Evolutionary conservation across 345 rosid genomes (phyloP).

Genomic region (Sonneratia alba): DNA sequence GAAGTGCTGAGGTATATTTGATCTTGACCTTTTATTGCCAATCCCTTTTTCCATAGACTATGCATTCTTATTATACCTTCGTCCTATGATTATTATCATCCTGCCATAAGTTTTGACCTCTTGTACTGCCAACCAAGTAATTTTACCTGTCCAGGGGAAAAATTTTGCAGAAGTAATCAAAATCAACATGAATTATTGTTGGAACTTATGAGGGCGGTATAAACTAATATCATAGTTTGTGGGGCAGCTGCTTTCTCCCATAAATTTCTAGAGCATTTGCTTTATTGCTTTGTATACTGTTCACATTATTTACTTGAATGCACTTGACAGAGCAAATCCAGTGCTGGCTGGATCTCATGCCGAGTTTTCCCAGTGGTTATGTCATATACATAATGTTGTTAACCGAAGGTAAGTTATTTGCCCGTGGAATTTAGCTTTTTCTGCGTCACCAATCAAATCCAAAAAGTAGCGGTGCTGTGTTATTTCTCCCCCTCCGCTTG

Average conservation of each 20-base stretch:
- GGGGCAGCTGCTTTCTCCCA: not conserved
- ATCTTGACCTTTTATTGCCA: not conserved
- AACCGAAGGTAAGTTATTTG: constrained; percentile 58
- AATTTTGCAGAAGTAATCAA: not conserved
- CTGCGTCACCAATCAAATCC: no score
- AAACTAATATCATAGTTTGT: not conserved
- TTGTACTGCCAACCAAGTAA: no score
- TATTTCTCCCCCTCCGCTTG: not conserved
- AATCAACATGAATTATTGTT: not conserved
- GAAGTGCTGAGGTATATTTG: constrained; percentile 63
- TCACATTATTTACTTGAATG: not conserved
- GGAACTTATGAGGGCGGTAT: not conserved
- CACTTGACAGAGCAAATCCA: constrained; percentile 60
- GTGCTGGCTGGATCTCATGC: constrained; percentile 68
- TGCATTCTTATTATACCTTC: no score
- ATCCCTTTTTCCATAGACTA: not conserved
- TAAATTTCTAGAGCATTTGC: not conserved
- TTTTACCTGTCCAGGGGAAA: no score
- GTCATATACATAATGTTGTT: constrained; percentile 81
- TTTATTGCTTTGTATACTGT: not conserved
- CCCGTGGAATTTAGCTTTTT: not conserved
- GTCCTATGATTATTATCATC: no score
- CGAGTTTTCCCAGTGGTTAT: constrained; percentile 87
- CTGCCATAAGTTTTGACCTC: no score
- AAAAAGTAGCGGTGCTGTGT: not conserved